Conservation (phyloP, 352 stramenopile species). For the Thraustochytrium striatum region DNA sequence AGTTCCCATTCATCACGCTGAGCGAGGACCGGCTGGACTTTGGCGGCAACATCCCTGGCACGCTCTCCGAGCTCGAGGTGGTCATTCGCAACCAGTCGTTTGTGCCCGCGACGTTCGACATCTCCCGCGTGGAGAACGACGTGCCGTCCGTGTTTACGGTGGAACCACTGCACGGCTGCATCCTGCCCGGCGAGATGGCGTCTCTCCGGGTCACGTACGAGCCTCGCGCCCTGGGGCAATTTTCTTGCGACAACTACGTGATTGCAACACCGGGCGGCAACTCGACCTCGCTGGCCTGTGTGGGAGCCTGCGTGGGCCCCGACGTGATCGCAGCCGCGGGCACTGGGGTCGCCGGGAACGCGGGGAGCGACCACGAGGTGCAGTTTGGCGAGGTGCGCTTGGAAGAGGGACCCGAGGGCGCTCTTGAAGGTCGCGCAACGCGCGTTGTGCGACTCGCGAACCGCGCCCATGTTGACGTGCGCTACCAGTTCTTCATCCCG, state of each 20-base stretch:
- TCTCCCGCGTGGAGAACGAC: conserved; percentile 70
- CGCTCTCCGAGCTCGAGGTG: conserved; percentile 70
- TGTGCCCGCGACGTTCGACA: conserved; percentile 72
- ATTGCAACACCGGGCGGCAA: conserved; percentile 80
- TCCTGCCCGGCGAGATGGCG: conserved; percentile 67
- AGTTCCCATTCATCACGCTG: conserved; percentile 76
- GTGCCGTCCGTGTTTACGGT: conserved; percentile 77
- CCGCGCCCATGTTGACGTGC: conserved; percentile 65
- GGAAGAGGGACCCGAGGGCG: conserved; percentile 48
- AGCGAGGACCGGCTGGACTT: conserved; percentile 75
- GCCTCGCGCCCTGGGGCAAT: conserved; percentile 72
- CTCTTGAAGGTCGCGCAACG: conserved; percentile 79
- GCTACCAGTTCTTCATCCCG: conserved; percentile 73
- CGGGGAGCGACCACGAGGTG: neutral
- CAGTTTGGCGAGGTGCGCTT: conserved; percentile 9
- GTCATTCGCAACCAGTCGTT: conserved; percentile 80
- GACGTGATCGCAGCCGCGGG: too few species aligned
- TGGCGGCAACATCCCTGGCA: conserved; percentile 65
- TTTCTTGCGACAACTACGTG: conserved; percentile 81
- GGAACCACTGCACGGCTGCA: conserved; percentile 63
- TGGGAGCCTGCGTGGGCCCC: conserved; percentile 61
- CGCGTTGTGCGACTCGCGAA: conserved; percentile 76
- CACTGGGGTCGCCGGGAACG: conserved; percentile 56
- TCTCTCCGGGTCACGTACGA: conserved; percentile 71
- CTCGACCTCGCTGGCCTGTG: conserved; percentile 64